Evolutionary conservation across 108 stramenopile genomes (phyloP).

Genomic region (Cyclotella atomus): DNA sequence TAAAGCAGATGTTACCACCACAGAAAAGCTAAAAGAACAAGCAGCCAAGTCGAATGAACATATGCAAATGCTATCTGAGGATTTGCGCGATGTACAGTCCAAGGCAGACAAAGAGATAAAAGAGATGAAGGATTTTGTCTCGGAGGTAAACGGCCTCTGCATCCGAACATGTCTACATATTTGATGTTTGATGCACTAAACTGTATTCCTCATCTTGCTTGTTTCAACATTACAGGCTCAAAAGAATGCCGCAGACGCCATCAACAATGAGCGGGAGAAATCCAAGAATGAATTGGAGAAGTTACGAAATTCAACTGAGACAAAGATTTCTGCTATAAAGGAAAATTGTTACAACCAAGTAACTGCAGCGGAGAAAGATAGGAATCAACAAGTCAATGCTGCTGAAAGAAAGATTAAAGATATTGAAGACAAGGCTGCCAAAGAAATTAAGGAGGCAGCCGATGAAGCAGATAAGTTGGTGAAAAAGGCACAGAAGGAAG

Average conservation of each 20-base stretch:
- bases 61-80: background rate
- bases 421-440: constrained; percentile 15
- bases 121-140: constrained; percentile 13
- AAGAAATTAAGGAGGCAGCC: constrained; percentile 9
- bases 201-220: no score
- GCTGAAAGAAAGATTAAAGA: constrained; percentile 23
- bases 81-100: background rate
- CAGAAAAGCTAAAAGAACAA: constrained; percentile 21
- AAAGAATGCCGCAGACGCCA: constrained; percentile 10
- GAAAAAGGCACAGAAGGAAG: constrained; percentile 1
- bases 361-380: background rate
- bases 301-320: constrained; percentile 24
- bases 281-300: constrained; percentile 24
- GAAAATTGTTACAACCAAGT: constrained; percentile 11
- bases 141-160: no score
- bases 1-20: background rate
- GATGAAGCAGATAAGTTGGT: background rate
- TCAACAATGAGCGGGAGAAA: constrained; percentile 22
- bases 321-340: constrained; percentile 30
- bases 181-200: no score
- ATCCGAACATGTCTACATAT: no score
- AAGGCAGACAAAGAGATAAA: background rate
- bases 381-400: background rate
- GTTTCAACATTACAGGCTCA: no score
- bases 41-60: constrained; percentile 11